Evolutionary conservation across 163 green algal genomes (phyloP), one percentile per base, ranked within the genome.

Genomic region (Scenedesmus sp.): DNA sequence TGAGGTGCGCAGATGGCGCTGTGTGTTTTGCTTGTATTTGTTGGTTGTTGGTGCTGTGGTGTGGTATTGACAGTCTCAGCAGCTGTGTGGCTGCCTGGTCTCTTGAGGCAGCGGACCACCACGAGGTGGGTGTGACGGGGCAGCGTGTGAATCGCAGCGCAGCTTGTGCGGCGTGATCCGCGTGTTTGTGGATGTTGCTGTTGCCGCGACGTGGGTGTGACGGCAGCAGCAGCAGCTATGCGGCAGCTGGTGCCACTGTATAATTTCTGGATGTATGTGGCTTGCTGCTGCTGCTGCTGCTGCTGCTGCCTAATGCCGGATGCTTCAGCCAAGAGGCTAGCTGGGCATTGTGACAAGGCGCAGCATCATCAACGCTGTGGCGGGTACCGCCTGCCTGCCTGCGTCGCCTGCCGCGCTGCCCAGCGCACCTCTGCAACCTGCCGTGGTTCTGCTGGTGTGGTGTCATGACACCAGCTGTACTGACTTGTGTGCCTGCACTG

Each of bases 101-200:
- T 46, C 34, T 99, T 96, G 98, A 99, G 94, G 98, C 98, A 0
- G 95, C 96, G 52, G 97, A 97, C 12, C 97, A 79, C 70, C 70
- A 79, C 23, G 70, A 79, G 70, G 70, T 79, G 70, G 4, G 70
- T 73, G 59, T 10, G 59, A 9, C 59, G 8, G 9, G 59, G 59
- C 59, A 64, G 59, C 20, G 67, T 81, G n/a, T 23, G 52, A 7
- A 12, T 9, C 73, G 18, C 18, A 82, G 73, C 73, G 73, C 73
- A 82, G 62, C 62, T 15, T 73, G 62, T 73, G 13, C 10, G 62
- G 62, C 10, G 62, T 55, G 8, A 7, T 57, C 10, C 8, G 34
- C 2, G 2, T 84, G 76, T 56, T 60, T 84, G 76, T 57, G 76
- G 34, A 54, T 34, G 70, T 52, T 16, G 55, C n/a, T 56, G n/a